Evolutionary conservation across 768 basidiomycete genomes (phyloP), one percentile per base, ranked within the genome.

Genomic region (Leccinum disarticulatum): DNA sequence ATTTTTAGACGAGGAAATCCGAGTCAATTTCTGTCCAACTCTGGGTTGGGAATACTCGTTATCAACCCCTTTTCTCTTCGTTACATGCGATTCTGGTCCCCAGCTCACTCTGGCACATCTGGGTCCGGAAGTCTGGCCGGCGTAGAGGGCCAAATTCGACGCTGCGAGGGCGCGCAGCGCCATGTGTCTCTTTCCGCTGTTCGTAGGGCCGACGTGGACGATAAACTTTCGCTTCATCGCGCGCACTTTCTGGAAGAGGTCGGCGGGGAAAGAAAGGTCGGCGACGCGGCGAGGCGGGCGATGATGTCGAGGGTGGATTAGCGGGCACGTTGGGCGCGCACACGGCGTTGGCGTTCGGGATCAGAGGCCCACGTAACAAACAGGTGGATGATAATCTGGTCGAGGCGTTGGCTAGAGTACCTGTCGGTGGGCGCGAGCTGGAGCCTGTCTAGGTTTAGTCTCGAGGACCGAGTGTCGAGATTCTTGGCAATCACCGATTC

Each of bases 141-240:
- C 93, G 66, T 98, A 98, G 3, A 90, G 80, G 6, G 95, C 97
- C 0, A 77, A 76, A 1, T 70, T 67, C 0, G 95, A 86, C 4
- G 86, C 84, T 0, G 93, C 91, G 2, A 99, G 82, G 0, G 95
- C 93, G 48, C 92, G 87, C 9, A 99, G 77, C 0, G 96, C 97
- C 68, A 90, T 87, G 68, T 98, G 87, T 0, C 95, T 99, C 77
- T 99, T 99, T 31, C 96, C 97, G 62, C 91, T 93, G 73, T 98
- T 99, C 25, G 97, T 98, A 0, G 97, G 97, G 0, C 96, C 97
- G 43, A 99, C 93, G 67, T 99, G 96, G 80, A 98, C 87, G 71
- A 95, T 88, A 65, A 98, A 78, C 65, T 87, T 91, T 19, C 95
- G 83, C 25, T 25, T 25, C 25, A 25, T 25, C 25, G 25, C 25